A percentile compares a stretch with the other conserved stretches of the same genome.
phyloP scores from a whole-genome alignment of 2,329 filamentous ascomycete genomes.

The Colletotrichum scovillei region DNA sequence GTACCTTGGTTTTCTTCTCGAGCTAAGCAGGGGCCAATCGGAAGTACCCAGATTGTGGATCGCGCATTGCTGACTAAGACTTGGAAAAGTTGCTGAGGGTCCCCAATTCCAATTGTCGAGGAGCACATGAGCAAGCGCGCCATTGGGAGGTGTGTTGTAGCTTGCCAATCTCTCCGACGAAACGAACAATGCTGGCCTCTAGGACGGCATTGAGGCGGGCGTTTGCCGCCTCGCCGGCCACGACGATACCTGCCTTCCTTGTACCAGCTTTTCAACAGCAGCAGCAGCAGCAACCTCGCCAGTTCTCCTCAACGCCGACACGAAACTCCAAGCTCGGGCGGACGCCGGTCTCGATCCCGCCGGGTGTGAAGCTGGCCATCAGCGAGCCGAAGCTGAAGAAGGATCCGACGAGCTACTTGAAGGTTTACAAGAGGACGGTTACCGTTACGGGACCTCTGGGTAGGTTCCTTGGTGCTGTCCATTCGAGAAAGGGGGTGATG shows the following conservation, averaged over 20 bases:
- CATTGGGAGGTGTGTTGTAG: conserved; percentile 15
- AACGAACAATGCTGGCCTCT: conserved; percentile 70
- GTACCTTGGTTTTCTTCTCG: not conserved
- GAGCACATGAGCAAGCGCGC: conserved; percentile 1
- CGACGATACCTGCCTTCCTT: conserved; percentile 77
- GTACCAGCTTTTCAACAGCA: conserved; percentile 73
- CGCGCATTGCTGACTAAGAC: conserved; percentile 45
- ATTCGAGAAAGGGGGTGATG: not conserved
- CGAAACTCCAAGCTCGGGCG: conserved; percentile 86
- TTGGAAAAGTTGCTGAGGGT: conserved; percentile 41
- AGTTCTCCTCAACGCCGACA: conserved; percentile 78
- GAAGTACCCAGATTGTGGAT: conserved; percentile 9
- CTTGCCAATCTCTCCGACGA: conserved; percentile 45
- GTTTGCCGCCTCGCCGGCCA: conserved; percentile 57
- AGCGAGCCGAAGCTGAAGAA: conserved; percentile 68
- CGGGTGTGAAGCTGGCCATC: conserved; percentile 82
- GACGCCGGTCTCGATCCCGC: conserved; percentile 82
- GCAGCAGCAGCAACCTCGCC: conserved; percentile 46
- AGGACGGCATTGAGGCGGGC: conserved; percentile 70
- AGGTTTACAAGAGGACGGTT: conserved; percentile 73
- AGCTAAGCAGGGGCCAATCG: conserved; percentile 12
- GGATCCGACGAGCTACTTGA: conserved; percentile 69
- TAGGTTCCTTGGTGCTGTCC: conserved; percentile 48
- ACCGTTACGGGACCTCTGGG: conserved; percentile 85
- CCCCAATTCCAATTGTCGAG: conserved; percentile 6